Evolutionary conservation across 768 basidiomycete genomes (phyloP), one percentile per base, ranked within the genome.

Genomic region (Mrakia gelida): DNA sequence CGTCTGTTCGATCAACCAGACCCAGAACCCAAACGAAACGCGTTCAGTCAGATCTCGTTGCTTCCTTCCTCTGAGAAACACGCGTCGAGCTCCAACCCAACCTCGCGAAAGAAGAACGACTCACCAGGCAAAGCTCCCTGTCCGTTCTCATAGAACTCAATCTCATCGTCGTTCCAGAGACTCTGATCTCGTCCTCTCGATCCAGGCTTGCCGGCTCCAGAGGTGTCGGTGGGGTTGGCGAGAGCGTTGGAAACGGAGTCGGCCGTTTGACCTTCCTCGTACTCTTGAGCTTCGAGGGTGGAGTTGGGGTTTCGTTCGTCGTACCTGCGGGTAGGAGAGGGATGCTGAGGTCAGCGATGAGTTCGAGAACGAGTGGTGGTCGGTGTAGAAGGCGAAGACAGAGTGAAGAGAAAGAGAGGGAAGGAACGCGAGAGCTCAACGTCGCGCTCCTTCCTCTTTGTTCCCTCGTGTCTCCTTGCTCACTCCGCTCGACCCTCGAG

Each of bases 111-210:
- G 28, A 43, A 13, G 45, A 30, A 68, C 10, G 26, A 30, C 75
- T 68, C 70, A 43, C 75, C 32, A 49, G 75, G 63, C 26, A 68
- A 38, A 32, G 45, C 82, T 21, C 56, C 72, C 82, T 80, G 72
- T 83, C 84, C 84, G 23, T 81, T 80, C 63, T 84, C 82, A 78
- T 85, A 85, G 71, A 82, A 84, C 70, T 84, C 83, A 72, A 82
- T 82, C 34, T 84, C 83, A 28, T 79, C 63, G 43, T 79, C 80
- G 28, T 80, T 81, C 85, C 85, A 85, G 32, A 85, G 71, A 0
- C 82, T 82, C 76, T 82, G 82, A 67, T 82, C 81, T 5, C 18
- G 15, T 52, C 49, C 49, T 52, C 75, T 10, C 34, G 45, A n/a
- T 52, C 49, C 49, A 15, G 73, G n/a, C 61, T 23, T 41, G 21